Evolutionary conservation across 169 alveolate genomes (phyloP).

Genomic region (Cytauxzoon felis): DNA sequence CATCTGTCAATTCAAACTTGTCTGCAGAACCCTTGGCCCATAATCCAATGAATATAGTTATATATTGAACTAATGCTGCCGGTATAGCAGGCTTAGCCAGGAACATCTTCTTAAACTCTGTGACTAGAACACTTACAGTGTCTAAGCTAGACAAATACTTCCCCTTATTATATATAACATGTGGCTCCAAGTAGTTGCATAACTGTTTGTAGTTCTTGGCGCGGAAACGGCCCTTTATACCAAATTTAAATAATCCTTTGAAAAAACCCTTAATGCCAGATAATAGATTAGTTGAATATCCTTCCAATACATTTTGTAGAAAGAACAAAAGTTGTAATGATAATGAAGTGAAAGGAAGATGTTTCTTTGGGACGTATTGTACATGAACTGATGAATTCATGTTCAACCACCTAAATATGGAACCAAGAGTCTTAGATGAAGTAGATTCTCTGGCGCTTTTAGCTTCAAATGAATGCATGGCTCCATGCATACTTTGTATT

Average conservation of each 20-base stretch:
- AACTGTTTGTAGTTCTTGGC: conserved; percentile 31
- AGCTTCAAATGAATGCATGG: conserved; percentile 54
- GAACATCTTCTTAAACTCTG: conserved; percentile 37
- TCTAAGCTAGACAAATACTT: conserved; percentile 13
- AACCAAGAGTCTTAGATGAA: conserved; percentile 59
- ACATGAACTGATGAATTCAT: conserved; percentile 21
- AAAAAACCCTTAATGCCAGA: conserved; percentile 10
- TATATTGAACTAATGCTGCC: conserved; percentile 42
- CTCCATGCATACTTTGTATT: conserved; percentile 32
- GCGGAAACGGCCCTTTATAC: conserved; percentile 20
- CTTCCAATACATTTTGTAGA: conserved; percentile 39
- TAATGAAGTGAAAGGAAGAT: conserved; percentile 49
- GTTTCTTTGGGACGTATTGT: conserved; percentile 30
- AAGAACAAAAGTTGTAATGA: conserved; percentile 44
- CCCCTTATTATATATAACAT: conserved; percentile 41
- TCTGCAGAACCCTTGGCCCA: conserved; percentile 44
- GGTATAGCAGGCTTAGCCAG: conserved; percentile 61
- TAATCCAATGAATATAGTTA: conserved; percentile 44
- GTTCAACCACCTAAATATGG: conserved; percentile 53
- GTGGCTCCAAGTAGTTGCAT: conserved; percentile 21
- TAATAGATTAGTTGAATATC: conserved; percentile 3
- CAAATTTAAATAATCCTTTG: conserved; percentile 7
- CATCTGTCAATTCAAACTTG: conserved; percentile 17
- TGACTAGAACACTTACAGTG: conserved; percentile 22
- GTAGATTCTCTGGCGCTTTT: neutral